Evolutionary conservation across 352 stramenopile genomes (phyloP).

Genomic region (Phytophthora niederhauseri): DNA sequence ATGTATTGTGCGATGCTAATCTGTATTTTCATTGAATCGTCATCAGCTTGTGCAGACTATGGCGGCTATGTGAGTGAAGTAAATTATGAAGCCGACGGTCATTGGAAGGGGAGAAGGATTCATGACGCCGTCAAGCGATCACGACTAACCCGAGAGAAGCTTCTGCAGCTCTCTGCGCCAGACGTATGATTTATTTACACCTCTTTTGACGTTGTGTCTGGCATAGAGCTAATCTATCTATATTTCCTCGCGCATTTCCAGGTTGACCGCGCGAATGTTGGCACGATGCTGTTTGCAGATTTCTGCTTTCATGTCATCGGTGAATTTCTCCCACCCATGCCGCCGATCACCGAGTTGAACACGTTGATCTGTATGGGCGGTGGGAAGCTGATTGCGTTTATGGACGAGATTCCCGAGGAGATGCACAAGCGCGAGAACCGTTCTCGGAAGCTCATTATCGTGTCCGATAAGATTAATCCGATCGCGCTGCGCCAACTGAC

Average conservation of each 20-base stretch:
- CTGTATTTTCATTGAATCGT: conserved; percentile 6
- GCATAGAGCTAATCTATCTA: conserved; percentile 7
- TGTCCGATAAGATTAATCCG: conserved; percentile 80
- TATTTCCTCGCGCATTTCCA: background rate
- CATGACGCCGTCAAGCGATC: conserved; percentile 59
- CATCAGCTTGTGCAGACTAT: conserved; percentile 45
- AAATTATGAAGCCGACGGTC: conserved; percentile 63
- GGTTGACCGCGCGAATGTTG: conserved; percentile 35
- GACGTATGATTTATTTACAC: conserved; percentile 27
- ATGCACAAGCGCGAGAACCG: conserved; percentile 60
- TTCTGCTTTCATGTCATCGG: conserved; percentile 79
- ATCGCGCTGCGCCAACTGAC: conserved; percentile 51
- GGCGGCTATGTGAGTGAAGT: conserved; percentile 50
- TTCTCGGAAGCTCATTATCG: conserved; percentile 61
- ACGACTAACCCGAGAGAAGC: conserved; percentile 45
- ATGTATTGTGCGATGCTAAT: background rate
- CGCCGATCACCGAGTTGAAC: conserved; percentile 65
- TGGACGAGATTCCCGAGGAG: conserved; percentile 57
- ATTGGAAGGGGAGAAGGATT: conserved; percentile 61
- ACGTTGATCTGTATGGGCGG: conserved; percentile 71
- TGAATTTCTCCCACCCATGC: conserved; percentile 82
- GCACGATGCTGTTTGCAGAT: conserved; percentile 72
- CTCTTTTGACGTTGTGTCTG: background rate
- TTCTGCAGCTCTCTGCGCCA: conserved; percentile 31
- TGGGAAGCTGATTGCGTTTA: conserved; percentile 55